These are phyloP conservation scores for Acacia melanoxylon DNA, from an alignment of 306 rosid species.

Conservation along the genomic window DNA sequence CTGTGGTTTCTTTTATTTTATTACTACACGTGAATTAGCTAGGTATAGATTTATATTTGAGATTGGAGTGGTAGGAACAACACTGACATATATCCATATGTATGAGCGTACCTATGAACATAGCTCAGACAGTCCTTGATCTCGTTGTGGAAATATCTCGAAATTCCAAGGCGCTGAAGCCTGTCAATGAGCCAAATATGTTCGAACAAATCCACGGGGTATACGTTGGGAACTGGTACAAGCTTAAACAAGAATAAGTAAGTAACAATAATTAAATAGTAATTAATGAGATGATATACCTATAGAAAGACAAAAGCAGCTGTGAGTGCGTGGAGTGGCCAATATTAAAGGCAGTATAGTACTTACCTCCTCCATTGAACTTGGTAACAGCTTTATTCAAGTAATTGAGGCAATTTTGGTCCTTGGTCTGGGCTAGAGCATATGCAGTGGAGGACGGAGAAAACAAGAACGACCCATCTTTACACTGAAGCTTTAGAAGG, in stretches of 20 bases:
- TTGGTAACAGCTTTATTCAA: conserved; percentile 48
- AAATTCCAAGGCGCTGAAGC: conserved; percentile 76
- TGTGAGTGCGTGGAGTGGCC: not conserved
- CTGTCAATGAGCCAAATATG: conserved; percentile 84
- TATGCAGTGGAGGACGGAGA: conserved; percentile 97
- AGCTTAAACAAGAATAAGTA: not conserved
- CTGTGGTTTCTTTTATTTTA: too few species aligned
- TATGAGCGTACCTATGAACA: conserved; percentile 52
- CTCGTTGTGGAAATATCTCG: conserved; percentile 60
- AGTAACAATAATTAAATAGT: not conserved
- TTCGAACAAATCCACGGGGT: conserved; percentile 89
- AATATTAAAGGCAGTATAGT: not conserved
- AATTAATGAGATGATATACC: not conserved
- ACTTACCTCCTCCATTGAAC: conserved; percentile 87
- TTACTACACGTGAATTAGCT: too few species aligned
- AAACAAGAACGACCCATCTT: conserved; percentile 85
- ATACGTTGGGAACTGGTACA: conserved; percentile 70
- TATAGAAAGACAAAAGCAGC: not conserved
- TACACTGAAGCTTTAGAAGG: conserved; percentile 77
- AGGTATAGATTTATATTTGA: too few species aligned
- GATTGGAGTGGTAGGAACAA: too few species aligned
- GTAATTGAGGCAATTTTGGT: conserved; percentile 67
- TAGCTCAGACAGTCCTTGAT: conserved; percentile 61
- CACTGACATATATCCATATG: too few species aligned
- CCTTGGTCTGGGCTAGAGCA: conserved; percentile 72